Evolutionary conservation across 805 yeast genomes (phyloP).

Genomic region (Wickerhamomyces ciferrii): DNA sequence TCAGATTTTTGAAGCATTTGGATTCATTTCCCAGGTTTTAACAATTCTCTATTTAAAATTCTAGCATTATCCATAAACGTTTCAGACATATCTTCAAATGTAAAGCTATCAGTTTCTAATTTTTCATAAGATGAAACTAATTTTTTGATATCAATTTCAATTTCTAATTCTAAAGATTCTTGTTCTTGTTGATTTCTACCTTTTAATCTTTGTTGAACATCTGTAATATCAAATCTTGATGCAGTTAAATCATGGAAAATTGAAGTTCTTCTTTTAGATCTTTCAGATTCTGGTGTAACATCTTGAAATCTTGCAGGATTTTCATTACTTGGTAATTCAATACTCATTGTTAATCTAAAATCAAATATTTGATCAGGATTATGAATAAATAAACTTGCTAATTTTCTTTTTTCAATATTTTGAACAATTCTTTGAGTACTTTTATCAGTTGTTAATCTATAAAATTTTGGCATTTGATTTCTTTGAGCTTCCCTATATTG

Average conservation of each 20-base stretch:
- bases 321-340: slow-evolving; percentile 70
- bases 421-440: slow-evolving; percentile 62
- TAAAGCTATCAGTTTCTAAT: slow-evolving; percentile 39
- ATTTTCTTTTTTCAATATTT: slow-evolving; percentile 66
- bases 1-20: too few relatives aligned
- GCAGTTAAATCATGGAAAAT: slow-evolving; percentile 71
- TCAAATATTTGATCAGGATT: slow-evolving; percentile 78
- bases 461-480: slow-evolving; percentile 57
- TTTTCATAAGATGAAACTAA: slow-evolving; percentile 35
- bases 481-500: slow-evolving; percentile 58
- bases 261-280: slow-evolving; percentile 71
- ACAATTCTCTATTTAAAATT: slow-evolving; percentile 23
- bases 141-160: slow-evolving; percentile 43
- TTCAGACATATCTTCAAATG: slow-evolving; percentile 55
- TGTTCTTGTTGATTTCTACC: slow-evolving; percentile 18
- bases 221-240: slow-evolving; percentile 68
- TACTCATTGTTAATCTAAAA: slow-evolving; percentile 65
- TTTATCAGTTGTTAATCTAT: slow-evolving; percentile 64
- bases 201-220: slow-evolving; percentile 33
- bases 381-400: slow-evolving; percentile 67
- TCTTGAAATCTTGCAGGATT: slow-evolving; percentile 49
- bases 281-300: slow-evolving; percentile 46
- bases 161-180: slow-evolving; percentile 40
- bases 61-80: slow-evolving; percentile 59
- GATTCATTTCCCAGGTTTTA: slow-evolving; percentile 6